Conservation (phyloP, 106 monocot genomes). For the Xerophyta viscosa region DNA sequence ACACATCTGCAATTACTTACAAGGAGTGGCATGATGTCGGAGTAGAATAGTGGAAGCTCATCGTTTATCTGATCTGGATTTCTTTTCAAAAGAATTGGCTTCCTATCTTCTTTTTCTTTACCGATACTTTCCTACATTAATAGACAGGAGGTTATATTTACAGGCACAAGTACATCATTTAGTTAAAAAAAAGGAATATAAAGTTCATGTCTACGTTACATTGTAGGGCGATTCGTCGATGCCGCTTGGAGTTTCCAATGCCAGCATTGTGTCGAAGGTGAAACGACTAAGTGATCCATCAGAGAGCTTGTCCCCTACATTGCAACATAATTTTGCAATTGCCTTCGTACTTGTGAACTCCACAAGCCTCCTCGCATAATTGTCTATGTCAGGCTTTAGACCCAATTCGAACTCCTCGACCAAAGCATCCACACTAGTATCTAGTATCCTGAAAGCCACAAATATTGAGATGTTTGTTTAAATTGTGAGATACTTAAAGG, state of each 20-base stretch:
- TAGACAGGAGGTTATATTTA: not conserved
- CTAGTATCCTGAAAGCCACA: conserved; percentile 52
- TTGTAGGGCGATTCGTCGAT: conserved; percentile 18
- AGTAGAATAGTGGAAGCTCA: conserved; percentile 81
- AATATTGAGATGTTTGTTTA: too few species aligned
- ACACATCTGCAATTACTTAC: conserved; percentile 26
- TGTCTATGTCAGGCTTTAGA: conserved; percentile 27
- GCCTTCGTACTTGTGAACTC: conserved; percentile 68
- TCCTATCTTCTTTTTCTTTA: conserved; percentile 67
- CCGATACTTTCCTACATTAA: conserved; percentile 42
- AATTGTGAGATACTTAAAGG: too few species aligned
- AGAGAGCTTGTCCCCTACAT: conserved; percentile 31
- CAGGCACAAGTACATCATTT: not conserved
- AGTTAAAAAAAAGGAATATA: not conserved
- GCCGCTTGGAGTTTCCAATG: conserved; percentile 57
- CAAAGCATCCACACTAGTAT: conserved; percentile 40
- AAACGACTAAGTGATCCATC: conserved; percentile 61
- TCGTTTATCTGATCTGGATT: conserved; percentile 44
- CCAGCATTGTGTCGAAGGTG: conserved; percentile 91
- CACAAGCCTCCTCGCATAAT: conserved; percentile 58
- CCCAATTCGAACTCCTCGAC: conserved; percentile 50
- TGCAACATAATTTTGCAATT: conserved; percentile 28
- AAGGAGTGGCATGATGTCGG: conserved; percentile 90
- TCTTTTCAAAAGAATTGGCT: conserved; percentile 17
- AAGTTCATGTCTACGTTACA: conserved; percentile 6